Base-by-base conservation (phyloP, 306 rosid genomes). In the Glycine latifolia region DNA sequence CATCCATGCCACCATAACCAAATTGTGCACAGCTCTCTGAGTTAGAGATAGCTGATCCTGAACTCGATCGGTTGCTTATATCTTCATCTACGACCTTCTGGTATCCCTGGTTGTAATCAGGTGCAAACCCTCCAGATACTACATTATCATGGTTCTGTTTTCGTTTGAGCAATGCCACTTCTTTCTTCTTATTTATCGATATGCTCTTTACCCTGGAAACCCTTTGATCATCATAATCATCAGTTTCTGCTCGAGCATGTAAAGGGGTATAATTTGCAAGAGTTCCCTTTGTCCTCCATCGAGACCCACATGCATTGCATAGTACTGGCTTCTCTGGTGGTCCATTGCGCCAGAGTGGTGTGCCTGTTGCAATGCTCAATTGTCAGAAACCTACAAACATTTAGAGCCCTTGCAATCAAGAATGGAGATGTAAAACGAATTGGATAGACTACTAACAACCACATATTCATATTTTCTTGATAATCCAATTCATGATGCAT, bases 211-310 rank as follows among this genome's bases (percentile, higher is more conserved):
- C 86, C 89, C 91, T 91, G 79, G 91, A 79, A 88, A 76, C 87
- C 85, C 86, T 89, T 80, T 85, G 94, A 50, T 96, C 95, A 73
- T 89, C 99, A 76, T 72, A 87, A 83, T 90, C 97, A 80, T 92
- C 97, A 71, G 93, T 85, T 86, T 91, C 98, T 16, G 94, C 84
- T 68, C 99, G 93, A 78, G 98, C 96, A 81, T 96, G 99, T 83
- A 96, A 87, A 83, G 99, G 99, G 61, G 99, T 96, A 74, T 96
- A 96, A 85, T 96, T 93, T 77, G 90, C 92, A 39, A 96, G 99
- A 14, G 99, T 92, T 87, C 99, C 99, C 88, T 96, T 96, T 10
- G 99, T 96, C 89, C 99, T 96, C 99, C 99, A 96, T 61, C 99
- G 97, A 77, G 99, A 96, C 12, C 99, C 99, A 67, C 99, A 96